Evolutionary conservation across 345 rosid species (phyloP), one percentile per base, ranked within the genome.

Genomic region (Microthlaspi erraticum): DNA sequence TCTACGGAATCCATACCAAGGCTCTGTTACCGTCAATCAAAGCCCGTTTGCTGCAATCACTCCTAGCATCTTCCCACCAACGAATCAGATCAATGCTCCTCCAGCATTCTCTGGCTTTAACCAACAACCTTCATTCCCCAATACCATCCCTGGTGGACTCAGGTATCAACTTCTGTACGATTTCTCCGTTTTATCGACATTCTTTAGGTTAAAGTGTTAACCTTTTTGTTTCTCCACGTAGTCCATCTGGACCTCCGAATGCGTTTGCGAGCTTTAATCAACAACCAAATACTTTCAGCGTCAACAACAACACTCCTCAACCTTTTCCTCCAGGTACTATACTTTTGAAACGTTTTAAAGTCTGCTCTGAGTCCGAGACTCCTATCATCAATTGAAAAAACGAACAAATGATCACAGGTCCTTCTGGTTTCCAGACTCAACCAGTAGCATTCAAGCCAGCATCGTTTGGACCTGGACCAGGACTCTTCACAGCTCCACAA

Each of bases 1-100:
- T 79, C 84, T 90, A 18, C 85, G 48, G 41, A 77, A 63, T 69
- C 92, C 96, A 19, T 84, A 87, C 74, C 59, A 36, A 45, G 81
- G 82, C 49, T 71, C 86, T 5, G 46, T 42, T 14, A 77, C 75
- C 11, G 56, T 85, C 53, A 60, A 78, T 39, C 78, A 71, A 60
- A 78, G 58, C 32, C 71, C 75, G 33, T 77, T 81, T 64, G 74
- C 80, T 16, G 71, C 66, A 43, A 66, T 57, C n/a, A 32, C 78
- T 77, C 42, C 78, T 13, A 72, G 62, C 70, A 71, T 67, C 57
- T 63, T 72, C 59, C 70, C 88, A 42, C 74, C 78, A 5, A 23
- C 76, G 44, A 50, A 42, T 69, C 90, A 83, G 74, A 83, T 60
- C 77, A 80, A 45, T 73, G 52, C 78, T 16, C 54, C 88, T 59